Conservation (phyloP, 768 basidiomycete genomes). For the Rossbeevera mucosa region DNA sequence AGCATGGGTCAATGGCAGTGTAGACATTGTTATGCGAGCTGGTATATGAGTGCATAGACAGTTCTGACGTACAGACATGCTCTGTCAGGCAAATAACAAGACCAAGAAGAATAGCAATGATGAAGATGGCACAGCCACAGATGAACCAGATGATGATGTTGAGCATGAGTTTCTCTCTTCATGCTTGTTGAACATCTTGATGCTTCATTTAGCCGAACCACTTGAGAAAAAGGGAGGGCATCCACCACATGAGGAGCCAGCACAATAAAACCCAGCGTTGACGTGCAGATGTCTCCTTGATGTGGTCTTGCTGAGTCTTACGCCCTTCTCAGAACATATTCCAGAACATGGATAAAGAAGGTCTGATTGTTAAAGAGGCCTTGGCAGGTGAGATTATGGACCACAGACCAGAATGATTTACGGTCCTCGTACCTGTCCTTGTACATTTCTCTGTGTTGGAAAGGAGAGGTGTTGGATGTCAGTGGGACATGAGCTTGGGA, state of each 20-base stretch:
- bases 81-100: no score
- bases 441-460: slow-evolving; percentile 71
- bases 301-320: slow-evolving; percentile 86
- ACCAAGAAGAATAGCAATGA: no score
- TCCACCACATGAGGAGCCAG: background rate
- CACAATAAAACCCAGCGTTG: slow-evolving; percentile 70
- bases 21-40: background rate
- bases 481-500: slow-evolving; percentile 80
- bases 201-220: background rate
- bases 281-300: slow-evolving; percentile 77
- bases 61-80: background rate
- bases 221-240: background rate
- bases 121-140: no score
- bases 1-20: background rate
- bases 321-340: slow-evolving; percentile 95
- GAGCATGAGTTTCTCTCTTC: background rate
- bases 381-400: slow-evolving; percentile 82
- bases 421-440: slow-evolving; percentile 74
- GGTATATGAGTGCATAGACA: background rate
- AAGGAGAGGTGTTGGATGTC: slow-evolving; percentile 75
- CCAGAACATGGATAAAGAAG: slow-evolving; percentile 70
- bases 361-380: slow-evolving; percentile 70
- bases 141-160: no score
- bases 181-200: background rate
- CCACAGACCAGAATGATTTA: slow-evolving; percentile 63